Percentiles rank a stretch among this genome's conserved stretches.
Evolutionary conservation across 2,329 filamentous ascomycete species (phyloP).

Genomic region (Colletotrichum godetiae): DNA sequence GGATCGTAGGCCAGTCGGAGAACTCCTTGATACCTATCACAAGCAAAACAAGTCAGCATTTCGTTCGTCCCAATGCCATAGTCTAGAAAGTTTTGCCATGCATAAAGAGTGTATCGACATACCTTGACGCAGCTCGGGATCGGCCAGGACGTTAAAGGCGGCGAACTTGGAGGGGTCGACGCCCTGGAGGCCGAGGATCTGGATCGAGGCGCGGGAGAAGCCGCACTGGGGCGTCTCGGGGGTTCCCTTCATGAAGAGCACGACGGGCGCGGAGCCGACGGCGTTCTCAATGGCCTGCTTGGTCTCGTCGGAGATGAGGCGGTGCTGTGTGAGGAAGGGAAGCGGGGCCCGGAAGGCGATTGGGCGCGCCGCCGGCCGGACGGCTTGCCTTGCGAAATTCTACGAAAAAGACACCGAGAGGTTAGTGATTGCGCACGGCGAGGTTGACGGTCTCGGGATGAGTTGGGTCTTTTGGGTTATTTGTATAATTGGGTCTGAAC

Average conservation of each 20-base stretch:
- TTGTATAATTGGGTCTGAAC: neutral
- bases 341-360: conserved; percentile 36
- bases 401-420: conserved; percentile 33
- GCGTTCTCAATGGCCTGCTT: conserved; percentile 90
- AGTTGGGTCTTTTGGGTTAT: rapidly evolving
- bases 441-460: no score
- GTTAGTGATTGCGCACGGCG: neutral
- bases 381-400: conserved; percentile 51
- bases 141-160: conserved; percentile 97
- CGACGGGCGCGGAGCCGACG: conserved; percentile 87
- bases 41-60: neutral
- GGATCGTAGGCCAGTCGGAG: conserved; percentile 99
- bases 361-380: conserved; percentile 46
- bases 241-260: conserved; percentile 99
- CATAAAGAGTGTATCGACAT: conserved; percentile 40
- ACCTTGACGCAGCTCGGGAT: conserved; percentile 87
- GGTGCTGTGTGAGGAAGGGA: conserved; percentile 54
- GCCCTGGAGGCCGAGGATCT: conserved; percentile 93
- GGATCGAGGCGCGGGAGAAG: conserved; percentile 93
- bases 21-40: conserved; percentile 93
- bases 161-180: conserved; percentile 96
- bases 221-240: conserved; percentile 96
- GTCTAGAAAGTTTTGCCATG: no score
- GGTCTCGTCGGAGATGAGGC: conserved; percentile 84
- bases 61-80: no score